Base-by-base conservation (phyloP, 257 asterid species). In the Solanum chiquidenum region DNA sequence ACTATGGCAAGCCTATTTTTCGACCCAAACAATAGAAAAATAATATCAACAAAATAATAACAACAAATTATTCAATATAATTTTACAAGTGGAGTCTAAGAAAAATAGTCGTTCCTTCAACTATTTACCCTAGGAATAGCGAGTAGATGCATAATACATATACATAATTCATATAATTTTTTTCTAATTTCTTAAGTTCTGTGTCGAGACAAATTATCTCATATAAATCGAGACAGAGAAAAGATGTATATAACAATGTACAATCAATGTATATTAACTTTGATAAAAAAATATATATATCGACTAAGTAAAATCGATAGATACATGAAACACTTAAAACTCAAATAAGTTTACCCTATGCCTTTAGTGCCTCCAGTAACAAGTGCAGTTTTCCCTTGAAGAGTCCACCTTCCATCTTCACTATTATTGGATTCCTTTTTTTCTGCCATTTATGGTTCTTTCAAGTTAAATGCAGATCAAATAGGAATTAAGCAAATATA, bases 1-100 rank as follows among this genome's bases (percentile, higher is more conserved):
- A 91, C 92, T 9, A 91, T 88, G 33, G 93, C 93, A 91, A 82
- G 66, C 13, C 93, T 91, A 20, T 9, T 44, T 73, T 64, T 16
- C 18, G 4, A 62, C 11, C 29, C 44, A 44, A 37, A 33, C 21
- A 49, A 46, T 7, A 5, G 21, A 62, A 33, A 20, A 71, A 71
- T 18, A 71, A 16, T 31, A 13, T 29, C 21, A 71, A 60, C 5
- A 21, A 7, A 7, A 58, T 8, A 21, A 60, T 44, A 49, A 6
- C 4, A 76, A 87, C 9, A 68, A 66, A 40, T 40, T 35, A 64
- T n/a, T 62, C 1, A 1, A 7, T 21, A 0, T 46, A 46, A 12
- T 68, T 46, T 12, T 46, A 12, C 55, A 68, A 71, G n/a, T 6
- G 12, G 5, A 7, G 4, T 16, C 1, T 12, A 31, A 27, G 9